phyloP scores from a whole-genome alignment of 2,329 filamentous ascomycete species.

The Chaetomiaceae sp. region DNA sequence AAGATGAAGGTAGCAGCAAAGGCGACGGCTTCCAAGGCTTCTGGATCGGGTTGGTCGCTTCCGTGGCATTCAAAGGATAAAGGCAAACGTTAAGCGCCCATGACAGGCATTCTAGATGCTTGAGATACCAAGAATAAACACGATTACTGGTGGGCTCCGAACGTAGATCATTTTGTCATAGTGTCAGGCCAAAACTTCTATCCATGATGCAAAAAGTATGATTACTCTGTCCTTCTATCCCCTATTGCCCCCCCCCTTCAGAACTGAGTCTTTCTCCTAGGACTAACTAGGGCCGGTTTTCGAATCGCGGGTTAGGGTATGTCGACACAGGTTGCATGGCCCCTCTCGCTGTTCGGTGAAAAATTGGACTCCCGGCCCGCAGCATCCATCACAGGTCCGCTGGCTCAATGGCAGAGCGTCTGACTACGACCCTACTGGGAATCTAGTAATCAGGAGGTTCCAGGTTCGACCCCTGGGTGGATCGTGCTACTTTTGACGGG shows the following conservation, averaged over 20 bases:
- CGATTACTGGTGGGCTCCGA: too few species aligned
- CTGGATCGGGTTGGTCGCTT: conserved; percentile 13
- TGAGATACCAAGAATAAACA: not conserved
- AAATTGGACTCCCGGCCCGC: not conserved
- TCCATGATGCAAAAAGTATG: too few species aligned
- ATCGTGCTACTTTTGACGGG: not conserved
- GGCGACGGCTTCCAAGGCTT: not conserved
- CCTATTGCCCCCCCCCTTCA: too few species aligned
- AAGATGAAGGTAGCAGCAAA: conserved; percentile 22
- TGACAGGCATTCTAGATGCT: not conserved
- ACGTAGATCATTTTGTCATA: too few species aligned
- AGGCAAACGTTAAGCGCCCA: conserved; percentile 1
- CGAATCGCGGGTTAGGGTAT: too few species aligned
- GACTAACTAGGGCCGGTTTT: too few species aligned
- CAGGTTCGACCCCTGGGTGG: conserved; percentile 16
- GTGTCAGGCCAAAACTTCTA: too few species aligned
- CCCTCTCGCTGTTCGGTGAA: too few species aligned
- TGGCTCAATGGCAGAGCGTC: conserved; percentile 14
- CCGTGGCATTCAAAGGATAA: conserved; percentile 17
- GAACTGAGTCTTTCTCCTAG: too few species aligned
- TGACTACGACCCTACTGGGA: conserved; percentile 14
- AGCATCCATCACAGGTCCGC: not conserved
- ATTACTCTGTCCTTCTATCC: too few species aligned
- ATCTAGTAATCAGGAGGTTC: conserved; percentile 14
- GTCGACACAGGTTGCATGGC: too few species aligned